A percentile compares a stretch with the other conserved stretches of the same genome.
Evolutionary conservation across 2,329 filamentous ascomycete genomes (phyloP).

Genomic region (Aspergillus hortae): DNA sequence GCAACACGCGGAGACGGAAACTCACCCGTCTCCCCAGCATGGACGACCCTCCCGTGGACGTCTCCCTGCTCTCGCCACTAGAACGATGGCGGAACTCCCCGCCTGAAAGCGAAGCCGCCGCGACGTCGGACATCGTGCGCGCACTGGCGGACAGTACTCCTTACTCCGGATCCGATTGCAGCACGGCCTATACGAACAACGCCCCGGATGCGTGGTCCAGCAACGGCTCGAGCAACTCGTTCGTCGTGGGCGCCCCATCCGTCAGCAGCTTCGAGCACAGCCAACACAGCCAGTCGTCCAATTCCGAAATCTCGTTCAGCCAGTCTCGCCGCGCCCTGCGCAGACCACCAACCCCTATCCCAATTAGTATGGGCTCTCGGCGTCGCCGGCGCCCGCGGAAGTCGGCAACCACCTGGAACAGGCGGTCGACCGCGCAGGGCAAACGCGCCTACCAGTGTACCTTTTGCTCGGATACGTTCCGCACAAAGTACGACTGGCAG

Average conservation of each 20-base stretch:
- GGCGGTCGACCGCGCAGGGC: conserved; percentile 28
- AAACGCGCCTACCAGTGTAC: conserved; percentile 40
- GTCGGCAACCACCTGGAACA: conserved; percentile 1
- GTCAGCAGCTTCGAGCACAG: conserved; percentile 50
- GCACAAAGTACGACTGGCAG: conserved; percentile 47
- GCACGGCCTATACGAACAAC: conserved; percentile 9
- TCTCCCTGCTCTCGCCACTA: conserved; percentile 53
- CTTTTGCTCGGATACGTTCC: conserved; percentile 47
- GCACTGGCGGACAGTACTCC: conserved; percentile 44
- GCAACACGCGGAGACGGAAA: conserved; percentile 70
- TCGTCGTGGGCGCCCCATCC: conserved; percentile 46
- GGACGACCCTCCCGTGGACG: conserved; percentile 31
- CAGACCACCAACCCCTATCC: conserved; percentile 12
- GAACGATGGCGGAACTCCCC: conserved; percentile 64
- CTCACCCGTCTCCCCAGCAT: conserved; percentile 22
- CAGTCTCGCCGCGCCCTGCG: neutral
- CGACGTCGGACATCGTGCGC: conserved; percentile 57
- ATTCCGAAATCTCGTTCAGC: conserved; percentile 45
- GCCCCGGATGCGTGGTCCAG: conserved; percentile 33
- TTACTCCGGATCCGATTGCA: conserved; percentile 14
- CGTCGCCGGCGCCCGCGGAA: conserved; percentile 35
- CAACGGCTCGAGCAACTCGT: conserved; percentile 47
- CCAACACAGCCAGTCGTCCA: conserved; percentile 49
- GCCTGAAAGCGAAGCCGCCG: conserved; percentile 62
- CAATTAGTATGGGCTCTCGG: neutral